Conservation (phyloP, 257 asterid genomes). For the Solanum virginianum region DNA sequence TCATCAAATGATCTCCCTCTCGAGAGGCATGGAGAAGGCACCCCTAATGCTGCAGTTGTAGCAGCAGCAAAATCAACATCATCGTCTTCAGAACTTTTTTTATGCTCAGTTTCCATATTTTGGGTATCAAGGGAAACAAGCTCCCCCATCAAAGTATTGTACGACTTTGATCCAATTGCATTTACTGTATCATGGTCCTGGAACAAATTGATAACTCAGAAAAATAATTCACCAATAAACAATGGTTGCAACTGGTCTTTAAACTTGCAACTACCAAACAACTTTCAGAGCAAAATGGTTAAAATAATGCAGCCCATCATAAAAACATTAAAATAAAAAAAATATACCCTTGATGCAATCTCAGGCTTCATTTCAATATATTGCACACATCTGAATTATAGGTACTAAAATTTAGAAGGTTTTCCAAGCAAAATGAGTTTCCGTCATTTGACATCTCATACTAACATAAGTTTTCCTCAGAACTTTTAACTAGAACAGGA, state of each 20-base stretch:
- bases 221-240: not conserved
- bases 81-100: constrained; percentile 43
- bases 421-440: not conserved
- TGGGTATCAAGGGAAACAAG: constrained; percentile 74
- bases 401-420: not conserved
- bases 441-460: not conserved
- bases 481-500: not conserved
- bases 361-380: not conserved
- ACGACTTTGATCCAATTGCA: constrained; percentile 85
- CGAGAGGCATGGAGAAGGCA: constrained; percentile 90
- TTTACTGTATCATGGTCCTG: constrained; percentile 71
- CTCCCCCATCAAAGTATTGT: constrained; percentile 80
- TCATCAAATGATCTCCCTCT: constrained; percentile 68
- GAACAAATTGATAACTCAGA: not conserved
- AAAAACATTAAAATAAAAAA: not conserved
- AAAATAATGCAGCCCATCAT: not conserved
- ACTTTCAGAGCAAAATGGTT: not conserved
- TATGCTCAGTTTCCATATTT: constrained; percentile 28
- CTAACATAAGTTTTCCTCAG: not conserved
- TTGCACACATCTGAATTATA: not conserved
- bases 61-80: constrained; percentile 91
- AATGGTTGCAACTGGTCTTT: not conserved
- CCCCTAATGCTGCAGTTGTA: constrained; percentile 90
- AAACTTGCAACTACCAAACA: not conserved
- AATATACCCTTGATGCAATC: not conserved